Base-by-base conservation (phyloP, 2,329 filamentous ascomycete species). In the Alternaria alternata region DNA sequence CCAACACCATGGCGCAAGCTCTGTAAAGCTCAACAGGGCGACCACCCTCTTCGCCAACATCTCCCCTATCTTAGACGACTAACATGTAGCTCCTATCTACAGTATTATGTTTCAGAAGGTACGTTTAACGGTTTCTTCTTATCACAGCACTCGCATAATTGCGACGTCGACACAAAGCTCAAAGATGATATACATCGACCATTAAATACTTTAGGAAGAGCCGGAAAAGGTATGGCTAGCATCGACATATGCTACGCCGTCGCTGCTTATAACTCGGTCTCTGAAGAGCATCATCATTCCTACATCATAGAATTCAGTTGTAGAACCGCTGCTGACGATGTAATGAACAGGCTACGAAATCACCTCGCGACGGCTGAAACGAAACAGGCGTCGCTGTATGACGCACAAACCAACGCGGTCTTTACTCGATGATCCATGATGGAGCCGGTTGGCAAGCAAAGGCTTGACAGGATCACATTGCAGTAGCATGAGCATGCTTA, bases 171-270 rank as follows among this genome's bases (percentile, higher is more conserved):
- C 14, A 20, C 42, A 43, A 36, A 54, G 70, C 70, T 73, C 65
- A 62, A 73, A 61, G 74, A 77, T 77, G 74, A 76, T 57, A 72
- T 68, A 69, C 69, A 75, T 74, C 70, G 73, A 76, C 74, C 75
- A 75, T 75, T 65, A 72, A 64, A 68, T 70, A 69, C 67, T 75
- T 75, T 81, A 83, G 81, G 81, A 83, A 83, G 81, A 83, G 81
- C 81, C 81, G 81, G 79, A 83, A 81, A 81, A 83, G 81, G 80
- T 78, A 82, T 78, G 78, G 78, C 79, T 77, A 76, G 80, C 76
- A 82, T 82, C 80, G 80, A 78, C 80, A 82, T 74, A 82, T 82
- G 75, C 75, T 78, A 73, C 75, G 78, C 77, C 72, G 80, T 82
- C 81, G 81, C 77, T 83, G 81, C 81, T 83, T 83, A 83, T 78